Percentiles rank a stretch among this genome's conserved stretches.
Conservation (phyloP, 2,329 filamentous ascomycete genomes). For the Chaetoscypha palmicola region DNA sequence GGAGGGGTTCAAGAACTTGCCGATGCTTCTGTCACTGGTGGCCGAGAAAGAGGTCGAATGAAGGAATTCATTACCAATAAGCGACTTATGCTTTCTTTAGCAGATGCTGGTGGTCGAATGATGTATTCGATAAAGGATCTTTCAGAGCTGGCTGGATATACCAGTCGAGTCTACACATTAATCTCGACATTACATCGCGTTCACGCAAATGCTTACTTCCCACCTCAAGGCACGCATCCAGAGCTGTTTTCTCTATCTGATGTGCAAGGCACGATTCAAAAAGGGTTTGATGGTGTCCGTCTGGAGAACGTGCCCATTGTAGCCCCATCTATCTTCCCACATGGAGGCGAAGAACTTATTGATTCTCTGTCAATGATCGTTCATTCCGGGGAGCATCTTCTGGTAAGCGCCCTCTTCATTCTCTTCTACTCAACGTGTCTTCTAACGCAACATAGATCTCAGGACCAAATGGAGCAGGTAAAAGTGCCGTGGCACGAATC, state of each 20-base stretch:
- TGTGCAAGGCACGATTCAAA: slow-evolving; percentile 87
- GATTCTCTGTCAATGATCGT: slow-evolving; percentile 86
- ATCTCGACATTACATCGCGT: slow-evolving; percentile 92
- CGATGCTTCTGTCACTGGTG: slow-evolving; percentile 42
- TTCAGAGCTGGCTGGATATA: slow-evolving; percentile 91
- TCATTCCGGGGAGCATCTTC: slow-evolving; percentile 81
- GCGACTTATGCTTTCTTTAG: slow-evolving; percentile 91
- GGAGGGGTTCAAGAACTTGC: slow-evolving; percentile 65
- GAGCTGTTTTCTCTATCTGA: slow-evolving; percentile 88
- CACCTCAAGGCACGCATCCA: slow-evolving; percentile 55
- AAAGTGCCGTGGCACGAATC: slow-evolving; percentile 79
- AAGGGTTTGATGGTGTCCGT: slow-evolving; percentile 88
- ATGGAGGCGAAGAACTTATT: slow-evolving; percentile 84
- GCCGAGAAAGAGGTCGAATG: slow-evolving; percentile 79
- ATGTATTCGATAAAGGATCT: slow-evolving; percentile 99
- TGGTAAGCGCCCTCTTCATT: slow-evolving; percentile 40
- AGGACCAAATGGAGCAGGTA: slow-evolving; percentile 89
- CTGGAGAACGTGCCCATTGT: slow-evolving; percentile 91
- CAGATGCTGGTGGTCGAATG: slow-evolving; percentile 93
- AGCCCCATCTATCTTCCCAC: slow-evolving; percentile 79
- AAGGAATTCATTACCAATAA: slow-evolving; percentile 99
- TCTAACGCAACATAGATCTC: slow-evolving; percentile 54
- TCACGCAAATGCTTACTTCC: slow-evolving; percentile 81
- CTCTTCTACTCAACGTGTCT: neutral
- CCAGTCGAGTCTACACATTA: slow-evolving; percentile 88